Base-by-base conservation (phyloP, 345 rosid species). In the Gossypium turneri region DNA sequence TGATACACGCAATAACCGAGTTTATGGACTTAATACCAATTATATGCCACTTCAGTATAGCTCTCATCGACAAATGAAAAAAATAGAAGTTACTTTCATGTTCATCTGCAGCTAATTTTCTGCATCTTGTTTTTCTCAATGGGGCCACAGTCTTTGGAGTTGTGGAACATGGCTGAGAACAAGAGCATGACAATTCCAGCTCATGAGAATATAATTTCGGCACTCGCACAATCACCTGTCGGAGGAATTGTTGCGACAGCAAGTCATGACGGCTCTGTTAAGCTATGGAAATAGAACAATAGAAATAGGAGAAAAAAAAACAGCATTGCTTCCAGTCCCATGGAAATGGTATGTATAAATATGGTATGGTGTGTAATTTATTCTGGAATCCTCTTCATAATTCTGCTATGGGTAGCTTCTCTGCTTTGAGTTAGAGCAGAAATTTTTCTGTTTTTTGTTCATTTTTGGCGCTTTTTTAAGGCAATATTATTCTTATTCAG, bases 141-240 rank as follows among this genome's bases (percentile, higher is more conserved):
- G 41, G 41, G 41, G 41, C 41, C 41, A 79, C 86, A 90, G 95
- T 84, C 85, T 1, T 47, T 90, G 86, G 91, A 90, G 84, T 79
- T 87, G 4, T 90, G 90, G 92, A 87, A 88, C 85, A 78, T 86
- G 82, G 86, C 84, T 0, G 91, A 88, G 82, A 88, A 87, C 52
- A 87, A 85, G 81, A 79, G 84, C 79, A 83, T 84, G 89, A 80
- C 88, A 7, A 81, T 90, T 52, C 41, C 84, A 2, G 89, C 86
- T 1, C 94, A 87, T 7, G 86, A 86, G 60, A 78, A 76, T 56
- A 83, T 90, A 45, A 80, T 90, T 66, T 87, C 94, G 16, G 85
- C 90, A 1, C 73, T 90, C 76, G 83, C 88, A 2, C 85, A 85
- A 72, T 88, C 94, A 1, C 81, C 87, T 0, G 79, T 77, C 27